Conservation (phyloP, 441 rosid genomes). For the Mallotus japonicus region DNA sequence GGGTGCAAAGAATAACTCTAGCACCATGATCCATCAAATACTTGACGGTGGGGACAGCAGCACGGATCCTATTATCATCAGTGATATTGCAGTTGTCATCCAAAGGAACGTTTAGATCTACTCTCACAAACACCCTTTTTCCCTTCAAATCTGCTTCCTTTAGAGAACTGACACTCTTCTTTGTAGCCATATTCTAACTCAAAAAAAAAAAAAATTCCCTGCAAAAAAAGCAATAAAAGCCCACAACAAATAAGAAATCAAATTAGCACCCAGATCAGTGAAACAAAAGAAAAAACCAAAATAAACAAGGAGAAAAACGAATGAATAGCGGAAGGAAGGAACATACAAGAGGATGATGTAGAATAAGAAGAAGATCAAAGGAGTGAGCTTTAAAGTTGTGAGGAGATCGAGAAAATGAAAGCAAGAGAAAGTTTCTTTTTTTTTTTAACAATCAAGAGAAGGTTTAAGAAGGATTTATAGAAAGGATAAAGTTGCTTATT, state of each 20-base stretch:
- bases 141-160: constrained; percentile 86
- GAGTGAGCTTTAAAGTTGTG: not conserved
- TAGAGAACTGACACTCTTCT: constrained; percentile 75
- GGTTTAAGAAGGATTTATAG: not conserved
- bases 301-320: not conserved
- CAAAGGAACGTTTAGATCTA: constrained; percentile 93
- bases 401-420: not conserved
- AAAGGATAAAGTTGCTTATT: too few relatives aligned
- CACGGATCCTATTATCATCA: constrained; percentile 88
- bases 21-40: constrained; percentile 68
- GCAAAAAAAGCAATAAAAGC: constrained; percentile 5
- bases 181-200: constrained; percentile 54
- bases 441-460: too few relatives aligned
- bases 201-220: constrained; percentile 1
- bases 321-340: too few relatives aligned
- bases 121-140: constrained; percentile 88
- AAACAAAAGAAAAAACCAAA: not conserved
- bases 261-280: constrained; percentile 7
- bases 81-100: constrained; percentile 83
- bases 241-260: not conserved
- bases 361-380: not conserved
- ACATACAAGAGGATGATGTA: too few relatives aligned
- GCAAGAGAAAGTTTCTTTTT: too few relatives aligned
- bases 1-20: constrained; percentile 64
- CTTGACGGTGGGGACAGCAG: constrained; percentile 92